These are phyloP conservation scores for Berkeleyomyces rouxiae DNA, from an alignment of 2,329 filamentous ascomycete species.

Conservation along the genomic window DNA sequence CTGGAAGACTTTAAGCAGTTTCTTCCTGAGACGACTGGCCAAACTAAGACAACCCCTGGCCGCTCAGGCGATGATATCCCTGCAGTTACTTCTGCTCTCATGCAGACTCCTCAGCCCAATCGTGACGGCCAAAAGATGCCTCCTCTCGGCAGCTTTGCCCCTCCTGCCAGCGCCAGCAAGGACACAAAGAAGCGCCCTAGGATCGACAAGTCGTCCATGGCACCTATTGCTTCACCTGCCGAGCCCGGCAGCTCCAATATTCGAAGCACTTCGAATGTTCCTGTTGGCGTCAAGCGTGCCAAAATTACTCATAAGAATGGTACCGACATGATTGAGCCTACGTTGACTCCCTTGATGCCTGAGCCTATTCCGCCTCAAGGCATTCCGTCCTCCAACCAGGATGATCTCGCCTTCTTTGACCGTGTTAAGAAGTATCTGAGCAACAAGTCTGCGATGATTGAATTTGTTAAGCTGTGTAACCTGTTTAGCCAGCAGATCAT, in stretches of 20 bases:
- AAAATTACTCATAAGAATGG: slow-evolving; percentile 58
- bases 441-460: slow-evolving; percentile 82
- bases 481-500: slow-evolving; percentile 88
- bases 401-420: slow-evolving; percentile 89
- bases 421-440: slow-evolving; percentile 90
- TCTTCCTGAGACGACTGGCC: slow-evolving; percentile 62
- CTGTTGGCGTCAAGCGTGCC: slow-evolving; percentile 37
- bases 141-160: slow-evolving; percentile 86
- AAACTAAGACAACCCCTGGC: slow-evolving; percentile 33
- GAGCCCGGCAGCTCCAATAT: slow-evolving; percentile 9
- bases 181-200: slow-evolving; percentile 79
- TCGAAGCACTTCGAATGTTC: slow-evolving; percentile 7
- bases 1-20: slow-evolving; percentile 99
- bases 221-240: slow-evolving; percentile 17
- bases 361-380: slow-evolving; percentile 68
- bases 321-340: slow-evolving; percentile 58
- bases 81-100: slow-evolving; percentile 25
- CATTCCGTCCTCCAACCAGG: slow-evolving; percentile 55
- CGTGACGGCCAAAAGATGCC: slow-evolving; percentile 64
- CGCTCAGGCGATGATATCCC: slow-evolving; percentile 48
- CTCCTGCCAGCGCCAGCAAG: slow-evolving; percentile 62
- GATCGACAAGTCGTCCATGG: slow-evolving; percentile 35
- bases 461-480: slow-evolving; percentile 95
- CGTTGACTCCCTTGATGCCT: slow-evolving; percentile 72
- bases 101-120: slow-evolving; percentile 37